These are phyloP conservation scores for Immersiella caudata DNA, from an alignment of 495 filamentous ascomycete species.

Conservation along the genomic window DNA sequence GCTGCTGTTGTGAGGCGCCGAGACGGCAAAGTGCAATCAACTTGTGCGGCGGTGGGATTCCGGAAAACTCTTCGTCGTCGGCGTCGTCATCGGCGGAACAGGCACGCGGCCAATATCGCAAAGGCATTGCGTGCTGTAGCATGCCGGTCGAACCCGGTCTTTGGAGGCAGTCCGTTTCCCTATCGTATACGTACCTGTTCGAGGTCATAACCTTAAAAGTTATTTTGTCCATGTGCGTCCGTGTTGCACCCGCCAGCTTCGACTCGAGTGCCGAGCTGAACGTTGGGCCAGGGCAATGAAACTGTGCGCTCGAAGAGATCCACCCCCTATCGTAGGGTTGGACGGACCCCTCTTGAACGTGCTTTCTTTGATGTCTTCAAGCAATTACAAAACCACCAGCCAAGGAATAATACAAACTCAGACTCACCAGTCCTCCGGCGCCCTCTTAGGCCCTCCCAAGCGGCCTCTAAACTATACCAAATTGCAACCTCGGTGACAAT, in stretches of 20 bases:
- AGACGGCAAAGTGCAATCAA: too few relatives aligned
- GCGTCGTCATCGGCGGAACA: background rate
- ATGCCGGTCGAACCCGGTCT: background rate
- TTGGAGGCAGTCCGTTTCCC: background rate
- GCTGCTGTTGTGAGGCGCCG: too few relatives aligned
- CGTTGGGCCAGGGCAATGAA: background rate
- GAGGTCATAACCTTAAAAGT: background rate
- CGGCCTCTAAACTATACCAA: too few relatives aligned
- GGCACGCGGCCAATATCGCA: background rate
- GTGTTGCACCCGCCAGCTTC: background rate
- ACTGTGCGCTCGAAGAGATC: background rate
- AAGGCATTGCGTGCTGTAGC: background rate
- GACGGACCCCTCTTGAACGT: background rate
- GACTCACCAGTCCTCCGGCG: too few relatives aligned
- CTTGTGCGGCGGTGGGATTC: too few relatives aligned
- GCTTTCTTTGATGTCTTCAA: too few relatives aligned
- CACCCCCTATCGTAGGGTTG: background rate
- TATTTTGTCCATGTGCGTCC: background rate
- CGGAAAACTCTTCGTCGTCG: too few relatives aligned
- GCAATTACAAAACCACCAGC: too few relatives aligned
- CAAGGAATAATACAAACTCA: too few relatives aligned
- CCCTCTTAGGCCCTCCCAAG: too few relatives aligned
- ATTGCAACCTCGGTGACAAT: too few relatives aligned
- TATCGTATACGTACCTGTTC: background rate
- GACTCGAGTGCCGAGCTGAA: constrained; percentile 4